Base-by-base conservation (phyloP, 192 early-diverging fungal genomes). In the Entomortierella beljakovae region DNA sequence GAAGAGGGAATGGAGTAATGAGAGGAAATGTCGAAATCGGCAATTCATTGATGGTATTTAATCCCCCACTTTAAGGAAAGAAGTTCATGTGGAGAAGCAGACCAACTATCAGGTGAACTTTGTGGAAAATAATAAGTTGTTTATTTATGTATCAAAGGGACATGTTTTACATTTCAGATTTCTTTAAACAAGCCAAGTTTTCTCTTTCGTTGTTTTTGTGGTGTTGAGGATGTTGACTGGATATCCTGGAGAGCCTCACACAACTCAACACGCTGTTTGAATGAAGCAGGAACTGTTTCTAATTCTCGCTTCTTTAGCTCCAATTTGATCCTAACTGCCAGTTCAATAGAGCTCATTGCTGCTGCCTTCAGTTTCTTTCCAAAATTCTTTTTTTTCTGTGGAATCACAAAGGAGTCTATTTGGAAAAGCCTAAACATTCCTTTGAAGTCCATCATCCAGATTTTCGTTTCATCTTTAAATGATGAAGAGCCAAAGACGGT, bases 401-500 rank as follows among this genome's bases (percentile, higher is more conserved):
- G 62, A 22, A 72, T 64, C 40, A 72, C 18, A 16, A 72, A 53
- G 0, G 57, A 43, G 35, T 72, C 70, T 31, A 72, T 64, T 18
- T 73, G 70, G 31, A 59, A 60, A 13, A 73, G 43, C 23, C 62
- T 37, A 28, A 73, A 65, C 0, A 60, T 50, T 32, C 70, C 63
- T 65, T 53, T 37, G 37, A 59, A 73, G 35, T 64, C 62, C 57
- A 73, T 15, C 6, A 29, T 34, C 63, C 61, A 65, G 28, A 73
- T 22, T 38, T 65, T 65, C 2, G 70, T 60, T 23, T 59, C 70
- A 43, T 71, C 70, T 29, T 64, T 71, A 32, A 50, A 64, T 15
- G 67, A 57, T 26, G 48, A 53, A 40, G 68, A 71, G 33, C 53
- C 70, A 53, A 73, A 72, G 15, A 71, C 61, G 34, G 53, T 51